Evolutionary conservation across 208 protist species (phyloP).

Genomic region (Leishmania amazonensis): DNA sequence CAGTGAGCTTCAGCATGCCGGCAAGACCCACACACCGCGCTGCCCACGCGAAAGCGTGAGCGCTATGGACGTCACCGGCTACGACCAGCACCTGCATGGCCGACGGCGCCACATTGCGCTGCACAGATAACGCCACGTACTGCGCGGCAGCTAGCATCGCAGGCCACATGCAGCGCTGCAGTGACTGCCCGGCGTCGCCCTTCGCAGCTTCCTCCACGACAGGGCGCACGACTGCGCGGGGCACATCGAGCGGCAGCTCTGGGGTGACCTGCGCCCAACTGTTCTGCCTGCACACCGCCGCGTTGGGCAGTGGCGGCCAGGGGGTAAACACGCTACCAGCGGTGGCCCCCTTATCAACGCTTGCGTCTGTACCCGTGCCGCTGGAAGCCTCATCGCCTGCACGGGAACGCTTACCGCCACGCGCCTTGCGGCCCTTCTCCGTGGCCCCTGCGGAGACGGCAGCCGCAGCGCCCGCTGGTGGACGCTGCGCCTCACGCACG

Average conservation of each 20-base stretch:
- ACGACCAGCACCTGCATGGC: constrained; percentile 59
- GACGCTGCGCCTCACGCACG: constrained; percentile 51
- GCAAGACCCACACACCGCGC: constrained; percentile 64
- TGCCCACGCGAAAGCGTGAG: constrained; percentile 85
- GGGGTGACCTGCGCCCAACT: constrained; percentile 35
- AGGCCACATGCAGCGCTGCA: constrained; percentile 49
- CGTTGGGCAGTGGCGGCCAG: constrained; percentile 50
- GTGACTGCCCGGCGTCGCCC: neutral
- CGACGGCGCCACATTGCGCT: constrained; percentile 5
- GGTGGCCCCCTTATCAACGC: neutral
- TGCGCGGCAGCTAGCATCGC: constrained; percentile 56
- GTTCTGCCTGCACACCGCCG: constrained; percentile 10
- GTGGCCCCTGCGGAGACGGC: neutral
- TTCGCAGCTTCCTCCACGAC: constrained; percentile 12
- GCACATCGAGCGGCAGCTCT: constrained; percentile 32
- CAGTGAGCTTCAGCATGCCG: constrained; percentile 42
- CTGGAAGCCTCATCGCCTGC: neutral
- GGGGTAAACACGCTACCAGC: constrained; percentile 2
- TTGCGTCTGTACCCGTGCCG: neutral
- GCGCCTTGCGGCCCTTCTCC: neutral
- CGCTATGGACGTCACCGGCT: constrained; percentile 44
- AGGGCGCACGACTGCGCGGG: constrained; percentile 45
- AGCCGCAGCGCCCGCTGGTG: neutral
- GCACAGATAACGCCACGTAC: constrained; percentile 39
- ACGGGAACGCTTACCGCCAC: neutral